phyloP scores from a whole-genome alignment of 2,329 filamentous ascomycete species.

The Anisogramma anomala region DNA sequence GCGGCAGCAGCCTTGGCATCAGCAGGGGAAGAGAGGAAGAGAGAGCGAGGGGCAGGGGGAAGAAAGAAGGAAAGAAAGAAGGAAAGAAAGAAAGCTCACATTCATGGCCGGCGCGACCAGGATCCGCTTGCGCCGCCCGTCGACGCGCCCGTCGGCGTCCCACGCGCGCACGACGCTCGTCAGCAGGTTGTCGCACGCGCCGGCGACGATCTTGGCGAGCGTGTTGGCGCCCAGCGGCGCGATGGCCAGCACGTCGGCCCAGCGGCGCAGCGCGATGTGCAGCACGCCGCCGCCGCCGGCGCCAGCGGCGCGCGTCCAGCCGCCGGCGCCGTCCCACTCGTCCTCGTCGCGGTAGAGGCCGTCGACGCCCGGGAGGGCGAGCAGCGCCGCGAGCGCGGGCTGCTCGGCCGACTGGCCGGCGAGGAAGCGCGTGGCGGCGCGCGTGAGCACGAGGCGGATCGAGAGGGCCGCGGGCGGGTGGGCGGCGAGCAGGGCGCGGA shows the following conservation, averaged over 20 bases:
- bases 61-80: conserved; percentile 26
- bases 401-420: conserved; percentile 66
- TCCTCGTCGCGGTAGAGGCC: conserved; percentile 73
- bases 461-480: conserved; percentile 44
- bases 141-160: conserved; percentile 60
- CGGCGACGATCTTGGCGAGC: conserved; percentile 70
- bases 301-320: conserved; percentile 47
- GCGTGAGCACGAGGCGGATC: conserved; percentile 75
- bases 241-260: conserved; percentile 71
- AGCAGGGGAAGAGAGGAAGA: neutral
- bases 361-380: conserved; percentile 58
- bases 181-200: conserved; percentile 67
- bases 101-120: conserved; percentile 48
- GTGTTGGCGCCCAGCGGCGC: conserved; percentile 76
- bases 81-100: conserved; percentile 1
- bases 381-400: conserved; percentile 51
- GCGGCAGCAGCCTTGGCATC: too few species aligned
- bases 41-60: neutral
- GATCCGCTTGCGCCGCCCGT: conserved; percentile 51
- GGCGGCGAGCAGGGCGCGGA: conserved; percentile 38
- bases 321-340: conserved; percentile 50
- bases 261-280: conserved; percentile 75
- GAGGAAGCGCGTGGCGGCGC: conserved; percentile 64
- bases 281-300: conserved; percentile 66
- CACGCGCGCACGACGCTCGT: conserved; percentile 70